These are phyloP conservation scores for Mycena albidolilacea DNA, from an alignment of 768 basidiomycete genomes.

Conservation along the genomic window DNA sequence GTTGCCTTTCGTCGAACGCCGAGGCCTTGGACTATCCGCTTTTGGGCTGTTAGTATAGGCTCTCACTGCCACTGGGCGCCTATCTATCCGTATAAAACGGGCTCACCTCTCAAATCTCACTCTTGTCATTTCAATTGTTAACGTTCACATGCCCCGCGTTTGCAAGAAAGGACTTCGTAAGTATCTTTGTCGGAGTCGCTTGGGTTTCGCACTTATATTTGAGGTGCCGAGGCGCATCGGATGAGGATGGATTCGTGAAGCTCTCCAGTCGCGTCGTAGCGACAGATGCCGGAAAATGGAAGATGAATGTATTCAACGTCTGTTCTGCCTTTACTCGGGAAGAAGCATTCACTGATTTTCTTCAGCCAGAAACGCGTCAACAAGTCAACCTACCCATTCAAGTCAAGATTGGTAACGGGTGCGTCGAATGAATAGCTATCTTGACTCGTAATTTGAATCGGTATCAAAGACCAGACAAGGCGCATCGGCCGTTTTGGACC, in stretches of 20 bases:
- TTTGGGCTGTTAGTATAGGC: no score
- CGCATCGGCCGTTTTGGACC: slow-evolving; percentile 30
- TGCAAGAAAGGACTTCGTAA: slow-evolving; percentile 6
- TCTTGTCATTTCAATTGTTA: background rate
- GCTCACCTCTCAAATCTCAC: background rate
- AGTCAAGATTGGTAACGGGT: slow-evolving; percentile 34
- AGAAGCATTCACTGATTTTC: background rate
- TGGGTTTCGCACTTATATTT: background rate
- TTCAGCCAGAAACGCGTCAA: slow-evolving; percentile 25
- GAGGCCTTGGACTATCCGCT: no score
- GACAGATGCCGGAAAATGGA: slow-evolving; percentile 24
- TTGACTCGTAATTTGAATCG: background rate
- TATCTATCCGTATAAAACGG: background rate
- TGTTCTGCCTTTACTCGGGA: background rate
- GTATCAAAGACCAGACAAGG: slow-evolving; percentile 17
- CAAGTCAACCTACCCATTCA: slow-evolving; percentile 28
- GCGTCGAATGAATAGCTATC: background rate
- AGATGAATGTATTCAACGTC: slow-evolving; percentile 34
- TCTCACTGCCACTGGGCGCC: background rate
- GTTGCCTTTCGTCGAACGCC: no score
- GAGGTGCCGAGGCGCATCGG: slow-evolving; percentile 14
- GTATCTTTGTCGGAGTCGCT: background rate
- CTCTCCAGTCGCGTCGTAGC: slow-evolving; percentile 28
- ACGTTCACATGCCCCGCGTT: slow-evolving; percentile 3
- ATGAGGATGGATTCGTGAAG: slow-evolving; percentile 27